Evolutionary conservation across 2,329 filamentous ascomycete genomes (phyloP), one percentile per base, ranked within the genome.

Genomic region (Talaromyces sp.): DNA sequence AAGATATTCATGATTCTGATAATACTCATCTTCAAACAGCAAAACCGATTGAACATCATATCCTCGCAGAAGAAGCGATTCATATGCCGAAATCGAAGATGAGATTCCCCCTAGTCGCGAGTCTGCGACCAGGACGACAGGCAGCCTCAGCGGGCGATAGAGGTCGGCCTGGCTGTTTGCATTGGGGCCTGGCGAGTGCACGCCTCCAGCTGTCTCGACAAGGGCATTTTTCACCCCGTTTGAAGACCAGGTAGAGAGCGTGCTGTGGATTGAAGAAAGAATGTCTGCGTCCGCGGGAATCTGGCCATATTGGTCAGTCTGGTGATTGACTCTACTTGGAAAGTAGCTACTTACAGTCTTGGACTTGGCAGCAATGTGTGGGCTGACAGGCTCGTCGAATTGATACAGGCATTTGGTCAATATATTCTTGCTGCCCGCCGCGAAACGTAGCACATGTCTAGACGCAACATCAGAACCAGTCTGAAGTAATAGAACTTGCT

Each of bases 201-300:
- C 89, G 0, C 91, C 91, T 0, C 91, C 91, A 1, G 91, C 91
- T 1, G 91, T 95, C 72, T 96, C 91, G 53, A 95, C 79, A 54
- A 96, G 82, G 1, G 90, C 77, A 74, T 88, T 85, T n/a, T 84
- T 84, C 53, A 78, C 67, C 57, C 69, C 70, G 54, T 62, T 69
- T 60, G 61, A 67, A 31, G 79, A 70, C 67, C 75, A 73, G 57
- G 66, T 65, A 23, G 73, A 70, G 23, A 82, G 71, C 5, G 78
- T 75, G 40, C 76, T 70, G 55, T 81, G 77, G 34, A 88, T 79
- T 7, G 77, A 75, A 2, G 74, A 68, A 4, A 87, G 70, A 1
- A 89, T 78, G 1, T 79, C 73, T 12, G 81, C 73, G 1, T 85
- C 79, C 0, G 80, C 79, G 1, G 82, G 77, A 8, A 78, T 73